Conservation (phyloP, 2,329 filamentous ascomycete species). For the Diaporthe capsici region DNA sequence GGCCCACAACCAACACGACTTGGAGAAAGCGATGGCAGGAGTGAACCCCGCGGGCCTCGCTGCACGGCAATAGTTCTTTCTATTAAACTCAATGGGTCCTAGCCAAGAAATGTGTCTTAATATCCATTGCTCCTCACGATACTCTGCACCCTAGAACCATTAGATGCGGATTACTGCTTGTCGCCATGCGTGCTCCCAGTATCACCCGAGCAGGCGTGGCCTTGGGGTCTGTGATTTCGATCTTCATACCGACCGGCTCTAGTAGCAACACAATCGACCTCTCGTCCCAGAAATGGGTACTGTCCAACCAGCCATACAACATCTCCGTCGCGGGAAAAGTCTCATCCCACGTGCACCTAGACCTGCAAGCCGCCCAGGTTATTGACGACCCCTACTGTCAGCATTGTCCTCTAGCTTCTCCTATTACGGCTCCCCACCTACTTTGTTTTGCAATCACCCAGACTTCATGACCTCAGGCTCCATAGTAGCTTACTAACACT, state of each 20-base stretch:
- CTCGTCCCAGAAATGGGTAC: constrained; percentile 58
- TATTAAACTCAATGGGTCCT: not conserved
- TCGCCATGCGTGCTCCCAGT: not conserved
- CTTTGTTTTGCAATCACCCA: not conserved
- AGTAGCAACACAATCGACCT: constrained; percentile 56
- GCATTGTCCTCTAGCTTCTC: not conserved
- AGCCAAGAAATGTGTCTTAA: not conserved
- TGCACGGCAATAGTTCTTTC: not conserved
- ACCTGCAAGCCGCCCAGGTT: constrained; percentile 66
- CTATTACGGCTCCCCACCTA: not conserved
- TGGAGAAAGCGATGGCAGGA: not conserved
- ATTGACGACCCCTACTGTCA: constrained; percentile 63
- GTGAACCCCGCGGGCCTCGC: not conserved
- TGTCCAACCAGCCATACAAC: constrained; percentile 61
- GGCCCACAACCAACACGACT: not conserved
- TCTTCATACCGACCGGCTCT: not conserved
- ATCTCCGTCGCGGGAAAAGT: constrained; percentile 67
- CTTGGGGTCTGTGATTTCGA: not conserved
- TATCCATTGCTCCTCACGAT: not conserved
- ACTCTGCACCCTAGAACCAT: not conserved
- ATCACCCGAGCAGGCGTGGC: not conserved
- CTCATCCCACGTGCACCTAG: constrained; percentile 72
- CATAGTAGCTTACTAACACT: not conserved
- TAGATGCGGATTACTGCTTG: not conserved
- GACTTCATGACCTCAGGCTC: not conserved